phyloP scores from a whole-genome alignment of 2,329 filamentous ascomycete species.

The Rhynchosporium graminicola region DNA sequence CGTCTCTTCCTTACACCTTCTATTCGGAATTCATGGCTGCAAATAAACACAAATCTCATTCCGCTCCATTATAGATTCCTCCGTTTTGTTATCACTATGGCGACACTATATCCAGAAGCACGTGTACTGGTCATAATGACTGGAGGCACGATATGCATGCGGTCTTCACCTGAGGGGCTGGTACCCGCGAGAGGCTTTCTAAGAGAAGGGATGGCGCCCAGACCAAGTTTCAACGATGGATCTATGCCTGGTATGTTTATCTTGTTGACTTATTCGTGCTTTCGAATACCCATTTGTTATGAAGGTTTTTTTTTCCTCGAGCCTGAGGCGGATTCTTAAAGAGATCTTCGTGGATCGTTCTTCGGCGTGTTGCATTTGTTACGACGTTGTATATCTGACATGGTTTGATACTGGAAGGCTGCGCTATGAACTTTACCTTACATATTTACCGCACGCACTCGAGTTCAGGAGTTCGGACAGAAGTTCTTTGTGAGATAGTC shows the following conservation, averaged over 20 bases:
- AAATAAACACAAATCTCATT: no score
- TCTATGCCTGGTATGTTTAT: constrained; percentile 48
- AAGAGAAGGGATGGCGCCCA: constrained; percentile 62
- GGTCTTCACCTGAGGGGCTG: constrained; percentile 63
- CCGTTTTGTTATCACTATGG: constrained; percentile 22
- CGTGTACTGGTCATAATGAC: constrained; percentile 69
- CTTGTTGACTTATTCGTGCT: neutral
- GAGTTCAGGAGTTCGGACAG: no score
- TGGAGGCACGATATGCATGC: constrained; percentile 70
- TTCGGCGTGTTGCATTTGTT: neutral
- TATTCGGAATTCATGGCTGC: no score
- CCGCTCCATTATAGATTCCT: no score
- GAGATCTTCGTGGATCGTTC: neutral
- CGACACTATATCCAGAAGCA: constrained; percentile 51
- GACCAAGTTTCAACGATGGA: constrained; percentile 69
- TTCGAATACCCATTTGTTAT: neutral
- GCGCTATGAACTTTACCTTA: no score
- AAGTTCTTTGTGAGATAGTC: no score
- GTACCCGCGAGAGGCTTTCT: constrained; percentile 62
- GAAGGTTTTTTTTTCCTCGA: no score
- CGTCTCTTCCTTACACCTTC: no score
- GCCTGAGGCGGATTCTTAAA: neutral
- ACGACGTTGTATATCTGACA: neutral
- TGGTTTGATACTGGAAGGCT: neutral
- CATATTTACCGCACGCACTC: no score